Evolutionary conservation across 1,139 yeast species (phyloP).

Genomic region (Hansenula anomala): DNA sequence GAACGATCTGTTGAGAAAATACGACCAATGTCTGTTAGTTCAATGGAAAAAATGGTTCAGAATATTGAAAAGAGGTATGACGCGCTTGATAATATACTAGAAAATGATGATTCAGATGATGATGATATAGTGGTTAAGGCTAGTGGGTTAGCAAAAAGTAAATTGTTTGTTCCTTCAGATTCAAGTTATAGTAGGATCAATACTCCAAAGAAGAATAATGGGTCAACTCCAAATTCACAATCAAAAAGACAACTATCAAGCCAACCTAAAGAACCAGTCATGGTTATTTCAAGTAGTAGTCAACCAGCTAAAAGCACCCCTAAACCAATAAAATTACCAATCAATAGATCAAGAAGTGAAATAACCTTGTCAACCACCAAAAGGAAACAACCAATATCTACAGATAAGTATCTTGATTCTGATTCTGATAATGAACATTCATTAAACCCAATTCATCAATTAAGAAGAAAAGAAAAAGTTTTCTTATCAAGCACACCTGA

Average conservation of each 20-base stretch:
- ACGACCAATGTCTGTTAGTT: background rate
- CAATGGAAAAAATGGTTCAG: no score
- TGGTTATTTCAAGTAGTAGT: background rate
- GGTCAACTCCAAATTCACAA: background rate
- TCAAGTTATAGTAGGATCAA: background rate
- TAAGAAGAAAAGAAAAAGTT: background rate
- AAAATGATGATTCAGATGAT: background rate
- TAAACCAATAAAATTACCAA: background rate
- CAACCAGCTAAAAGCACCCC: background rate
- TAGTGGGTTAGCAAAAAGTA: background rate
- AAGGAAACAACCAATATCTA: no score
- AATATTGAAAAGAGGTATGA: background rate
- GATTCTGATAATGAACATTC: background rate
- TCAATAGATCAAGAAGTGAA: background rate
- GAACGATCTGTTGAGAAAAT: no score
- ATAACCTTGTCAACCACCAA: no score
- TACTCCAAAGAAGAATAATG: background rate
- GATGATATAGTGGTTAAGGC: background rate
- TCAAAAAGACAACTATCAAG: background rate
- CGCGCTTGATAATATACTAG: background rate
- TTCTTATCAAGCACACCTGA: conserved; percentile 3
- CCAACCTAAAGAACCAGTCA: background rate
- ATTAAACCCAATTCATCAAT: background rate
- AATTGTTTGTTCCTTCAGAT: background rate
- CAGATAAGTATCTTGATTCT: no score